Evolutionary conservation across 192 early-diverging fungal genomes (phyloP), one percentile per base, ranked within the genome.

Genomic region (Coemansia sp.): DNA sequence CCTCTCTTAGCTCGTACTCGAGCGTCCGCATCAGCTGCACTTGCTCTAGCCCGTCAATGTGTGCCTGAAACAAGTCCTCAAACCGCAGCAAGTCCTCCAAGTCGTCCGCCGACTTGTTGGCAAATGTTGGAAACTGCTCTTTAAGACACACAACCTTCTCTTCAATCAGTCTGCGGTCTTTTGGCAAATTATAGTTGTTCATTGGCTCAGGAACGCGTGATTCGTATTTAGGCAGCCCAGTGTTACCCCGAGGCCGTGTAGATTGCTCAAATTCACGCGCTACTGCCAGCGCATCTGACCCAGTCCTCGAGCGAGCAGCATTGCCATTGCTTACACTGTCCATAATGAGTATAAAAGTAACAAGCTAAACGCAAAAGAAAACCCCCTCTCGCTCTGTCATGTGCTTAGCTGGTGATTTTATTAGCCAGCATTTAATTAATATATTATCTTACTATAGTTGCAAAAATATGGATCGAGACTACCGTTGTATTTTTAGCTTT

Each of bases 51-150:
- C 80, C 80, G 47, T 82, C 73, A 21, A 82, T 77, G 42, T 82
- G 75, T 21, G 80, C 74, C 46, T 77, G 80, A 56, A 82, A 82
- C 47, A 82, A 65, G 58, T 82, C 80, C 36, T 77, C 80, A 56
- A 71, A 82, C 14, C 71, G 74, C 25, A 82, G 52, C 3, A 82
- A 64, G 54, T 82, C 80, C 40, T 76, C 71, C 0, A 82, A 61
- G 61, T 82, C 80, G 34, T 77, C 80, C 1, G 80, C 74, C 2
- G 80, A 74, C 61, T 82, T 82, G 67, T 82, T 82, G 20, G 74
- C 80, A 67, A 82, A 82, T 6, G 80, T 82, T 2, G 80, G 80
- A 37, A 77, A 82, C 24, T 82, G 74, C 48, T 73, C 75, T 23
- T 56, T 51, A 0, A 82, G 71, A 9, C 42, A 53, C 21, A 42